Conservation (phyloP, 441 rosid species). For the Geranium incanum region DNA sequence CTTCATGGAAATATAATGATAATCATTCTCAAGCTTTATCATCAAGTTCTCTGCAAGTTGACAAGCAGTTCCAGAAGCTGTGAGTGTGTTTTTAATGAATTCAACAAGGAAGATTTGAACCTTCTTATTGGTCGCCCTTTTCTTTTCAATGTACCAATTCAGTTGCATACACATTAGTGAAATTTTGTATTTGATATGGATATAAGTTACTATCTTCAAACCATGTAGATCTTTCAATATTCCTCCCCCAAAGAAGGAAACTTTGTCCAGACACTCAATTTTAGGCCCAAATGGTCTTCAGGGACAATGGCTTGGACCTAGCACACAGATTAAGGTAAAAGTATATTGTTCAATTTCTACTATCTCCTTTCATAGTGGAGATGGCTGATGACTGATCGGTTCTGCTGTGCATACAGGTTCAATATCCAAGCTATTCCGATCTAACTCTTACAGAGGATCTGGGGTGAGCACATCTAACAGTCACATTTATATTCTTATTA, state of each 20-base stretch:
- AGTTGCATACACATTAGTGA: background rate
- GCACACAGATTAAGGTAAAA: slow-evolving; percentile 58
- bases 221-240: slow-evolving; percentile 62
- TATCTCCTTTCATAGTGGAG: slow-evolving; percentile 3
- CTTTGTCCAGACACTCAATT: slow-evolving; percentile 86
- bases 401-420: slow-evolving; percentile 49
- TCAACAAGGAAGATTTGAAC: background rate
- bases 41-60: slow-evolving; percentile 38
- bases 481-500: background rate
- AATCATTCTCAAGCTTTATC: slow-evolving; percentile 31
- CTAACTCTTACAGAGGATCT: slow-evolving; percentile 38
- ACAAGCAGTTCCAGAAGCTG: slow-evolving; percentile 77
- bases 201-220: slow-evolving; percentile 12
- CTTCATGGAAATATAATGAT: slow-evolving; percentile 42
- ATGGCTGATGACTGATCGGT: slow-evolving; percentile 13
- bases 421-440: slow-evolving; percentile 70
- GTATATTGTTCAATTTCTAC: background rate
- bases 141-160: background rate
- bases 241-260: slow-evolving; percentile 74
- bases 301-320: slow-evolving; percentile 82
- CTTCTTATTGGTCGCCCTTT: background rate
- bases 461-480: slow-evolving; percentile 31
- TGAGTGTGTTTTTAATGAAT: slow-evolving; percentile 34
- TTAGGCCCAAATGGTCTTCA: slow-evolving; percentile 84
- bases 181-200: background rate